Conservation (phyloP, 2,329 filamentous ascomycete genomes). For the Pseudocercospora pini-densiflorae region DNA sequence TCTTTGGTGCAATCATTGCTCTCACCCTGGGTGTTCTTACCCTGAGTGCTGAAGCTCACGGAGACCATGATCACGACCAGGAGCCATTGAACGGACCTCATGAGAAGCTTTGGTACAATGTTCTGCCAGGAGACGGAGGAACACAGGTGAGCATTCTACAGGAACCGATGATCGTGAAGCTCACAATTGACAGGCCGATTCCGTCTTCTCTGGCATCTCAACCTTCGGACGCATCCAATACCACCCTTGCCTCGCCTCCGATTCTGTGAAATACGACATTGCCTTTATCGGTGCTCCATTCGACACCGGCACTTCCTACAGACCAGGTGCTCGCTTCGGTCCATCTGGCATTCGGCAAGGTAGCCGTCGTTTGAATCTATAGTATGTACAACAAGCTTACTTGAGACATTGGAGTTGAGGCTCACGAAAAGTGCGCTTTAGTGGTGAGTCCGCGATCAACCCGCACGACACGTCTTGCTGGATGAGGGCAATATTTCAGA, state of each 20-base stretch:
- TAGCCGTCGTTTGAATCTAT: slow-evolving; percentile 82
- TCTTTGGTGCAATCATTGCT: slow-evolving; percentile 30
- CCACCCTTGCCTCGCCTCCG: slow-evolving; percentile 72
- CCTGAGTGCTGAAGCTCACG: slow-evolving; percentile 56
- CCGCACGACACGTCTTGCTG: background rate
- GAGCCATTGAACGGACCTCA: slow-evolving; percentile 71
- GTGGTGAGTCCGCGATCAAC: too few relatives aligned
- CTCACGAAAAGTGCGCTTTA: slow-evolving; percentile 60
- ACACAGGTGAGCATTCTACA: slow-evolving; percentile 64
- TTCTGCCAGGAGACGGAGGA: slow-evolving; percentile 79
- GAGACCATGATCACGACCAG: slow-evolving; percentile 54
- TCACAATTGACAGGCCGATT: slow-evolving; percentile 68
- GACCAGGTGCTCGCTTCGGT: slow-evolving; percentile 69
- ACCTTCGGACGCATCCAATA: slow-evolving; percentile 83
- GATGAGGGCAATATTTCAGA: background rate
- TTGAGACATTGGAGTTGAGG: slow-evolving; percentile 41
- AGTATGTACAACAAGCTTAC: slow-evolving; percentile 61
- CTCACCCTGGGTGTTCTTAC: slow-evolving; percentile 52
- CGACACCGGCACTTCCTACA: slow-evolving; percentile 55
- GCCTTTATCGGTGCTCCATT: slow-evolving; percentile 56
- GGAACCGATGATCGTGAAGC: background rate
- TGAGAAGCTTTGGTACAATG: slow-evolving; percentile 80
- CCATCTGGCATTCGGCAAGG: slow-evolving; percentile 88
- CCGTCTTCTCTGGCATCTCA: slow-evolving; percentile 85
- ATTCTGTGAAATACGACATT: slow-evolving; percentile 68